These are phyloP conservation scores for Brassica cretica DNA, from an alignment of 345 rosid genomes.

Conservation along the genomic window DNA sequence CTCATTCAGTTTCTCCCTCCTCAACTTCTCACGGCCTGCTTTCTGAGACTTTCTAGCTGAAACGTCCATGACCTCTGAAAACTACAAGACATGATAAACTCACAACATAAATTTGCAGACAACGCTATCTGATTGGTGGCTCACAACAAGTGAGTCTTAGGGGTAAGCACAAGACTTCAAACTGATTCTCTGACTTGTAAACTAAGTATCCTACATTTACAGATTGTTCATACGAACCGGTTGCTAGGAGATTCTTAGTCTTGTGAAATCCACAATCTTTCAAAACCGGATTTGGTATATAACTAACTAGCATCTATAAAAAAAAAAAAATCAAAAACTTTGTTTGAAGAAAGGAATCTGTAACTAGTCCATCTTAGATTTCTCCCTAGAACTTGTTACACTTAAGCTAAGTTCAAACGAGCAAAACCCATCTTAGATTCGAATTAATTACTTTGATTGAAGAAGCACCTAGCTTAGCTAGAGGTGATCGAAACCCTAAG, in stretches of 20 bases:
- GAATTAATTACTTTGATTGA: not conserved
- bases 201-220: not conserved
- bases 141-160: slow-evolving; percentile 1
- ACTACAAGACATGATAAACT: no score
- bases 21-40: slow-evolving; percentile 88
- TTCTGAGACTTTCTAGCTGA: slow-evolving; percentile 73
- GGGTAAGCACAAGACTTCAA: not conserved
- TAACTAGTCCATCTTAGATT: not conserved
- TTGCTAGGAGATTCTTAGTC: not conserved
- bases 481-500: slow-evolving; percentile 36
- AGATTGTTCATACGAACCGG: not conserved
- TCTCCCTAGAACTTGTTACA: not conserved
- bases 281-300: not conserved
- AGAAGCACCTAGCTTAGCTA: slow-evolving; percentile 4
- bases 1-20: slow-evolving; percentile 88
- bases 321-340: not conserved
- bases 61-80: slow-evolving; percentile 40
- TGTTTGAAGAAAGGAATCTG: not conserved
- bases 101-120: no score
- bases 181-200: not conserved
- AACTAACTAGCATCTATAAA: not conserved
- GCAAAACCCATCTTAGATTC: not conserved
- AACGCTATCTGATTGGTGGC: not conserved
- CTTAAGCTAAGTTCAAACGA: slow-evolving; percentile 10
- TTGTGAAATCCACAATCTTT: not conserved